phyloP scores from a whole-genome alignment of 2,329 filamentous ascomycete genomes.

The Teratosphaeria nubilosa region DNA sequence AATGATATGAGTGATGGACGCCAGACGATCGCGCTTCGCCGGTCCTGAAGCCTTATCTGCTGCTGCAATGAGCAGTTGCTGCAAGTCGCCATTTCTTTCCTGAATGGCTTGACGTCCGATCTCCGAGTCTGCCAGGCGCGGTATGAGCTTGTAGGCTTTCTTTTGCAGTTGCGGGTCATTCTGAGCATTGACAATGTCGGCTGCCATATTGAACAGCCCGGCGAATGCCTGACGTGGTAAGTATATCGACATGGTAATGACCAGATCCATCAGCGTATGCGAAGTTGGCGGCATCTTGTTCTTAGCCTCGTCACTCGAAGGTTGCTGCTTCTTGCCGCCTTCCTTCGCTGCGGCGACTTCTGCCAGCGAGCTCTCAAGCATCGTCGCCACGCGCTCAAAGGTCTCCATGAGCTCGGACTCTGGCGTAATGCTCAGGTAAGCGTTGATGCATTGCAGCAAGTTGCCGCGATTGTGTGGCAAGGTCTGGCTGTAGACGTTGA shows the following conservation, averaged over 20 bases:
- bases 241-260: conserved; percentile 93
- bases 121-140: conserved; percentile 73
- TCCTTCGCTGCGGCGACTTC: conserved; percentile 50
- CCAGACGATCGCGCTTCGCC: conserved; percentile 73
- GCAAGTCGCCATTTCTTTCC: conserved; percentile 68
- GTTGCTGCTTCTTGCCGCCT: conserved; percentile 48
- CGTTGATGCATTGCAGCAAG: conserved; percentile 89
- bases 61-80: conserved; percentile 67
- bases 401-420: conserved; percentile 69
- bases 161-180: conserved; percentile 91
- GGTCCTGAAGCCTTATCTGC: conserved; percentile 79
- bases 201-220: conserved; percentile 76
- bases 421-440: conserved; percentile 68
- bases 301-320: conserved; percentile 35
- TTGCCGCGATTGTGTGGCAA: conserved; percentile 83
- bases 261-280: conserved; percentile 90
- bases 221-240: conserved; percentile 78
- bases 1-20: conserved; percentile 71
- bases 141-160: conserved; percentile 97
- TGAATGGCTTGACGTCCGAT: conserved; percentile 64
- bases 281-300: conserved; percentile 81
- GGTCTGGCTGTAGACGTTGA: conserved; percentile 97
- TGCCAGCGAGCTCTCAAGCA: conserved; percentile 64
- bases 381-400: conserved; percentile 74
- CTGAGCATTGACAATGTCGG: conserved; percentile 68